Percentiles rank a stretch among this genome's conserved stretches.
Conservation (phyloP, 495 filamentous ascomycete genomes). For the Penicillium angulare region DNA sequence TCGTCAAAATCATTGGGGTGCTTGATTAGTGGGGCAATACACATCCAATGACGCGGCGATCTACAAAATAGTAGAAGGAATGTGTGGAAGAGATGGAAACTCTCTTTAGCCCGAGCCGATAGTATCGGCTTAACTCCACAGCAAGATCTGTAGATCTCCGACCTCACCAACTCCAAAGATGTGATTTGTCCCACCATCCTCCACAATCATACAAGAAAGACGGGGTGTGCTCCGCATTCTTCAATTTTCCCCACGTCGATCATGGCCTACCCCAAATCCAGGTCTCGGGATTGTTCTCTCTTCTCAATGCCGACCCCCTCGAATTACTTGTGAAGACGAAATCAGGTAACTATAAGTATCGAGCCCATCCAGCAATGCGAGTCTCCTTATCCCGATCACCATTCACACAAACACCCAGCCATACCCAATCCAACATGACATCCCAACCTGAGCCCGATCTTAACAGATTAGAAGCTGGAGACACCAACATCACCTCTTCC, state of each 20-base stretch:
- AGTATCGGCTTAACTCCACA: not conserved
- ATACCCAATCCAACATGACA: not conserved
- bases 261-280: too few relatives aligned
- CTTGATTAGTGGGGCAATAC: too few relatives aligned
- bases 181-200: too few relatives aligned
- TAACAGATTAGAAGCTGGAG: slow-evolving; percentile 2
- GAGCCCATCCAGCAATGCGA: too few relatives aligned
- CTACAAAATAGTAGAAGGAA: not conserved
- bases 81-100: not conserved
- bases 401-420: not conserved
- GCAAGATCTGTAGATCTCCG: not conserved
- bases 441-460: not conserved
- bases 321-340: too few relatives aligned
- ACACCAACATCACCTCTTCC: slow-evolving; percentile 1
- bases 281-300: too few relatives aligned
- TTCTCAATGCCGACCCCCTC: too few relatives aligned
- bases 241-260: too few relatives aligned
- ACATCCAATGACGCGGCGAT: not conserved
- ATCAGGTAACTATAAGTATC: too few relatives aligned
- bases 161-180: not conserved
- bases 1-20: too few relatives aligned
- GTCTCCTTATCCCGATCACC: not conserved
- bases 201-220: not conserved
- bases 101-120: slow-evolving; percentile 4
- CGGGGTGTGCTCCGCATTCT: too few relatives aligned